A percentile compares a stretch with the other conserved stretches of the same genome.
Evolutionary conservation across 1,139 yeast genomes (phyloP).

Genomic region (Geotrichum cucujoidarum): DNA sequence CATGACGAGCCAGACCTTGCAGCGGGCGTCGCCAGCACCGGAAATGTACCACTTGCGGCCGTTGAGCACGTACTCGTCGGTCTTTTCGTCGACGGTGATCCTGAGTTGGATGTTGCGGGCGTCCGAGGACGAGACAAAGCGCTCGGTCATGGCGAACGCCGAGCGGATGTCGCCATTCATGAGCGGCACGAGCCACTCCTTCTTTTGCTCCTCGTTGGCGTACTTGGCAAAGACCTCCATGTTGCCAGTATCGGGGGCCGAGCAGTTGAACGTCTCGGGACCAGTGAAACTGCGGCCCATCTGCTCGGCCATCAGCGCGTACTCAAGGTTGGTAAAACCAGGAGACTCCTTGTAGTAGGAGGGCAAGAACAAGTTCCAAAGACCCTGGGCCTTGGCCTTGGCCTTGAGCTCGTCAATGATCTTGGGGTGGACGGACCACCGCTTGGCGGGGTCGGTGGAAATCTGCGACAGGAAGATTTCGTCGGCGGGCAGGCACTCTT

Average conservation of each 20-base stretch:
- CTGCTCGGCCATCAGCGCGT: conserved; percentile 66
- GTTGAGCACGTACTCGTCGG: conserved; percentile 51
- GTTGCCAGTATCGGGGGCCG: conserved; percentile 73
- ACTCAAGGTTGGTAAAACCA: conserved; percentile 61
- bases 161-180: conserved; percentile 58
- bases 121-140: conserved; percentile 60
- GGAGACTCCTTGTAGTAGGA: conserved; percentile 57
- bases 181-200: conserved; percentile 52
- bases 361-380: conserved; percentile 64
- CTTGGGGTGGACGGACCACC: conserved; percentile 52
- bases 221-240: conserved; percentile 64
- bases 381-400: conserved; percentile 53
- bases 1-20: conserved; percentile 58
- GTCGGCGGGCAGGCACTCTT: conserved; percentile 59
- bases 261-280: conserved; percentile 61
- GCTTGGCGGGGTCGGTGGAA: conserved; percentile 37
- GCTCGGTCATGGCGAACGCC: conserved; percentile 70
- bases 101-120: conserved; percentile 58
- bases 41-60: conserved; percentile 76
- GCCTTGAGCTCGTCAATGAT: conserved; percentile 50
- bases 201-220: conserved; percentile 51
- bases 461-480: conserved; percentile 44
- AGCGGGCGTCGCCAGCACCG: conserved; percentile 70
- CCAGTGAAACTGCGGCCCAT: conserved; percentile 55
- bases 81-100: conserved; percentile 41